Evolutionary conservation across 306 rosid species (phyloP).

Genomic region (Gastrolobium bilobum): DNA sequence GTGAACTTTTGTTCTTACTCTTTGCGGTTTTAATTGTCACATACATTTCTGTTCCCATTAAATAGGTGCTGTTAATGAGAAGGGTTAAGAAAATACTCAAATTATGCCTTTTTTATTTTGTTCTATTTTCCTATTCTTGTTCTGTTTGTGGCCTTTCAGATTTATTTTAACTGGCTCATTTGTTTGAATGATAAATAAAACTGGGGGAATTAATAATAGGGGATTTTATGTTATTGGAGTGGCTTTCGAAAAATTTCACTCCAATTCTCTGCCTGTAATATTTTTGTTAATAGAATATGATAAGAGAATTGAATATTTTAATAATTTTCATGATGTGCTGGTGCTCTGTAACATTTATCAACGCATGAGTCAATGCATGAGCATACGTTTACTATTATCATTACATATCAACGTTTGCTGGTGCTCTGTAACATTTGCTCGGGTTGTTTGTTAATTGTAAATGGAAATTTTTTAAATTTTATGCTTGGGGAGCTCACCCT

Average conservation of each 20-base stretch:
- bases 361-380: no score
- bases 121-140: background rate
- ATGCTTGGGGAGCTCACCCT: background rate
- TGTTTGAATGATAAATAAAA: constrained; percentile 2
- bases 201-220: background rate
- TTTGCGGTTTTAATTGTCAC: no score
- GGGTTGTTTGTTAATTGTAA: constrained; percentile 8
- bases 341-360: constrained; percentile 14
- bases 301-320: no score
- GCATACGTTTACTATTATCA: no score
- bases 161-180: constrained; percentile 23
- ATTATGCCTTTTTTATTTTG: background rate
- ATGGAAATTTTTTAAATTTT: constrained; percentile 6
- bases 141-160: background rate
- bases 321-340: constrained; percentile 24
- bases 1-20: background rate
- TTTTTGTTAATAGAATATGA: constrained; percentile 11
- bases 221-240: constrained; percentile 41
- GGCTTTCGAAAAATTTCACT: constrained; percentile 36
- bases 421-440: constrained; percentile 7
- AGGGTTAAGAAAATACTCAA: background rate
- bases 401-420: no score
- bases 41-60: background rate
- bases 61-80: no score
- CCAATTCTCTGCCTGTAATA: background rate